Evolutionary conservation across 2,329 filamentous ascomycete species (phyloP).

Genomic region (Fusarium sp.): DNA sequence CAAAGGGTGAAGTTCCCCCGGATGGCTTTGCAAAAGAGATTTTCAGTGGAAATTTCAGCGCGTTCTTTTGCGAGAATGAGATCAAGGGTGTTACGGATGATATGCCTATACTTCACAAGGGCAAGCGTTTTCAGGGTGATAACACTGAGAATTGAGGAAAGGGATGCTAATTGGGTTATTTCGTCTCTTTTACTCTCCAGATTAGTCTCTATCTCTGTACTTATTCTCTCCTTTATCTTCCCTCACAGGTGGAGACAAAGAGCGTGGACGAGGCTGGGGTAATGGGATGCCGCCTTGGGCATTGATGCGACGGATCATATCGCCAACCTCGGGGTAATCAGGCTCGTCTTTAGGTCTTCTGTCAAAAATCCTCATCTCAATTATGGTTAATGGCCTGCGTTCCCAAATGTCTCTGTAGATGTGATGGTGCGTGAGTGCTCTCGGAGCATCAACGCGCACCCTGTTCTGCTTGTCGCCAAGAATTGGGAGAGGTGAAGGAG

Average conservation of each 20-base stretch:
- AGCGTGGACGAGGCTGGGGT: background rate
- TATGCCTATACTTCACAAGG: conserved; percentile 10
- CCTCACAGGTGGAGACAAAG: background rate
- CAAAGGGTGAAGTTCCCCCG: rapidly evolving
- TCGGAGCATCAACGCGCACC: conserved; percentile 19
- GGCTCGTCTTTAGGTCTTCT: conserved; percentile 23
- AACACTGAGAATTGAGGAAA: background rate
- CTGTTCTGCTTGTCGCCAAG: conserved; percentile 12
- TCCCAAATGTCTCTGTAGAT: conserved; percentile 38
- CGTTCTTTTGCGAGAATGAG: conserved; percentile 14
- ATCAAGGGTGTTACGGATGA: conserved; percentile 23
- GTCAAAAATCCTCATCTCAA: conserved; percentile 6
- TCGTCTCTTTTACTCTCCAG: background rate
- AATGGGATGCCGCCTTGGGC: background rate
- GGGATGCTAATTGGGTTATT: background rate
- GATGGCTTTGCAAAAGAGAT: background rate
- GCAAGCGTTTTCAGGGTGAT: conserved; percentile 10
- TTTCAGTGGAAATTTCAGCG: background rate
- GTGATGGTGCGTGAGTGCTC: conserved; percentile 8
- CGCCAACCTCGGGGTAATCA: conserved; percentile 26
- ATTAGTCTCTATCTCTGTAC: background rate
- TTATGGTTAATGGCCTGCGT: background rate
- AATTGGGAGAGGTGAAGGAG: conserved; percentile 13
- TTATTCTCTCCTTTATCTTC: rapidly evolving
- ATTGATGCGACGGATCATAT: conserved; percentile 13